These are phyloP conservation scores for Penicillium psychrofluorescens DNA, from an alignment of 495 filamentous ascomycete genomes.

Conservation along the genomic window DNA sequence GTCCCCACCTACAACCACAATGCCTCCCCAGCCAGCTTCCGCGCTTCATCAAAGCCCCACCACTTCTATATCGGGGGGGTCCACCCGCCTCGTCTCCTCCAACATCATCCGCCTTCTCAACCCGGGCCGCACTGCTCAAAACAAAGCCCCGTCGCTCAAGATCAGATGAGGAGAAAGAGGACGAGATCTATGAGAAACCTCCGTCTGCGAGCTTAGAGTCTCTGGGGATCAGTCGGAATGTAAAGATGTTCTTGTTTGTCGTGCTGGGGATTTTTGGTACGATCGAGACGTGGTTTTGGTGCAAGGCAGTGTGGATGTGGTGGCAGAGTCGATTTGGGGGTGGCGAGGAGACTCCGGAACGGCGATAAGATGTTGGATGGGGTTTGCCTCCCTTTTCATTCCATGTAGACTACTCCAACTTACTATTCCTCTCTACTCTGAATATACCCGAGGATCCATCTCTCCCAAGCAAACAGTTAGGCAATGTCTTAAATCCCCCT, in stretches of 20 bases:
- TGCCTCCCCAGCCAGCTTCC: too few relatives aligned
- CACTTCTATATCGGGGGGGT: too few relatives aligned
- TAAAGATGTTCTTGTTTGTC: constrained; percentile 10
- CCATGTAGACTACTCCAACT: too few relatives aligned
- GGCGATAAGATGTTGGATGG: background rate
- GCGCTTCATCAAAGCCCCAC: too few relatives aligned
- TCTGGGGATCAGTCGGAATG: constrained; percentile 10
- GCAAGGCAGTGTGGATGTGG: constrained; percentile 58
- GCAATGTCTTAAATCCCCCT: too few relatives aligned
- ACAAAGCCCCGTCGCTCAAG: background rate
- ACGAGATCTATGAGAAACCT: background rate
- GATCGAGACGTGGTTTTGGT: constrained; percentile 67
- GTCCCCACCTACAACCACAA: too few relatives aligned
- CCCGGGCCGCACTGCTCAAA: background rate
- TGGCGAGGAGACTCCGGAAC: background rate
- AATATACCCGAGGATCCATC: too few relatives aligned
- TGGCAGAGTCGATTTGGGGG: constrained; percentile 3
- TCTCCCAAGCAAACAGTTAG: too few relatives aligned
- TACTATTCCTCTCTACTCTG: too few relatives aligned
- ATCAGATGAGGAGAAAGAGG: background rate
- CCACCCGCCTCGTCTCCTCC: too few relatives aligned
- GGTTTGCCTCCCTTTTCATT: too few relatives aligned
- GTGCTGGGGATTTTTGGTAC: constrained; percentile 11
- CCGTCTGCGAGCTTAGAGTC: constrained; percentile 4
- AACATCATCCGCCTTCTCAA: background rate